Base-by-base conservation (phyloP, 139 green algal species). In the Chlamydomonas incerta region DNA sequence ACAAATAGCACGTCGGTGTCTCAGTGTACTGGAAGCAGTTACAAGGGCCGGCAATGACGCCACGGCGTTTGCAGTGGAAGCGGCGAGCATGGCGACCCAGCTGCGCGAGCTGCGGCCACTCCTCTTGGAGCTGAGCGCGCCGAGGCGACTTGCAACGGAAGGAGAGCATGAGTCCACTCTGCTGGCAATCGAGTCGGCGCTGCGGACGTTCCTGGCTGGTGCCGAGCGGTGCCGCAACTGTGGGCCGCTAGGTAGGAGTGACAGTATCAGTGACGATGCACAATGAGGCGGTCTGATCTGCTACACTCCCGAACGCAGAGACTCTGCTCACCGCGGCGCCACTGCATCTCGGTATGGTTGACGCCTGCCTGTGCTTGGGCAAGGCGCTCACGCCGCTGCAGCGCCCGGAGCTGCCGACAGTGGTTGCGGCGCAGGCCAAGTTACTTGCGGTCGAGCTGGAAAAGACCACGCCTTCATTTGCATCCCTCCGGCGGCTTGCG, bases 271-370 rank as follows among this genome's bases (percentile, higher is more conserved):
- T n/a, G n/a, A n/a, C n/a, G n/a, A n/a, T n/a, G n/a, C n/a, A n/a
- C n/a, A n/a, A n/a, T n/a, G n/a, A n/a, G n/a, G n/a, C n/a, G n/a
- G n/a, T n/a, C 41, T 50, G 8, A 50, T 8, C 41, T 8, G 41
- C 41, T 50, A 5, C 41, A 50, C 41, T 50, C 41, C 41, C 41
- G 6, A 50, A 5, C 41, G 41, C 41, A 23, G 37, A 80, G 31
- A 74, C 66, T 0, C 67, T 88, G 47, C 67, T 83, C 23, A 80
- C 74, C 24, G 60, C 82, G 23, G 75, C 65, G 11, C 14, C 35
- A 1, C 28, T 80, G 0, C 0, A 79, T 24, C 41, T 60, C 10
- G 46, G 55, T 0, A 62, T 89, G 23, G 60, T 82, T 0, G 52
- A 89, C 31, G 73, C 52, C n/a, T 62, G 60, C 37, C 24, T 63